These are phyloP conservation scores for Tricholoma sp. DNA, from an alignment of 768 basidiomycete species.

Conservation along the genomic window DNA sequence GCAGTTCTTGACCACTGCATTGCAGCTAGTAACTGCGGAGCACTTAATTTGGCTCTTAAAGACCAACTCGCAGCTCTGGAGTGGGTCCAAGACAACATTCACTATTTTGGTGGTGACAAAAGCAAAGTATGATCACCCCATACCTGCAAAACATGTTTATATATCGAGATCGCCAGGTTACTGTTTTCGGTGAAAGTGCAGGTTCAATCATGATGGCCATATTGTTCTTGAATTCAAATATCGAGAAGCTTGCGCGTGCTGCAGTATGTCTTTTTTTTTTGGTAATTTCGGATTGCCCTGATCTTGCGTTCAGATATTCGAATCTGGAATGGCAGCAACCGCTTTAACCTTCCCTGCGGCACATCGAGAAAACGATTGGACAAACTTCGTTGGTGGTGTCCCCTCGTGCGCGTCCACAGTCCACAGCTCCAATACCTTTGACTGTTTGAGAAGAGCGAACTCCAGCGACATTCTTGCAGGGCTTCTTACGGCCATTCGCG, in stretches of 20 bases:
- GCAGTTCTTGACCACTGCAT: not conserved
- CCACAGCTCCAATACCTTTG: slow-evolving; percentile 26
- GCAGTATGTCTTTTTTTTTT: slow-evolving; percentile 23
- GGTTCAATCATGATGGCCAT: slow-evolving; percentile 39
- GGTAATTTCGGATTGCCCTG: too few species aligned
- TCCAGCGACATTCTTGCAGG: slow-evolving; percentile 26
- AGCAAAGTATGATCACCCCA: slow-evolving; percentile 24
- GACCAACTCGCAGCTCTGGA: slow-evolving; percentile 36
- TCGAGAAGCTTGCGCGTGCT: slow-evolving; percentile 23
- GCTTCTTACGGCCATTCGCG: slow-evolving; percentile 13
- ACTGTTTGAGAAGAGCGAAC: slow-evolving; percentile 25
- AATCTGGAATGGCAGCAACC: slow-evolving; percentile 36
- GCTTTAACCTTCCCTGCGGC: slow-evolving; percentile 24
- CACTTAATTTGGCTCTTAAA: slow-evolving; percentile 35
- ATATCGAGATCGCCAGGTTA: slow-evolving; percentile 26
- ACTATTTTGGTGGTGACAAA: slow-evolving; percentile 52
- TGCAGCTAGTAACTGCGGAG: slow-evolving; percentile 20
- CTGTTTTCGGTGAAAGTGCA: slow-evolving; percentile 44
- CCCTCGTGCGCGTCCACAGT: slow-evolving; percentile 19
- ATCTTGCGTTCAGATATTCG: slow-evolving; percentile 30
- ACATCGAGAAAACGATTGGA: slow-evolving; percentile 22
- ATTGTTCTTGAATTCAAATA: slow-evolving; percentile 28
- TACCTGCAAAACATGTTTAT: not conserved
- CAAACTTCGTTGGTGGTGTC: slow-evolving; percentile 26
- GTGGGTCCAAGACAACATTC: slow-evolving; percentile 53